Base-by-base conservation (phyloP, 345 rosid genomes). In the Xanthoceras sorbifolium region DNA sequence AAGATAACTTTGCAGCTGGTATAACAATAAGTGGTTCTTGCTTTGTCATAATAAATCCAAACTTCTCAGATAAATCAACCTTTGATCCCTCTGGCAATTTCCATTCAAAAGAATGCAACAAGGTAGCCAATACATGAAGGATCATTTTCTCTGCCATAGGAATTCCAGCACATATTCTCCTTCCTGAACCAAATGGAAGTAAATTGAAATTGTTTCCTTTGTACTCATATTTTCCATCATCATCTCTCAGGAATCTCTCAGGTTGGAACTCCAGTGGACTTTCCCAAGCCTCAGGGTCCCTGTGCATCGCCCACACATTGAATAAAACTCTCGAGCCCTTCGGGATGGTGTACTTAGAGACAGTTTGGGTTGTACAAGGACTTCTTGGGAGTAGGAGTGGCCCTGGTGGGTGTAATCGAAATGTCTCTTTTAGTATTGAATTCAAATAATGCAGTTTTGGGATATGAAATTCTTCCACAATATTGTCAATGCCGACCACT, bases 151-250 rank as follows among this genome's bases (percentile, higher is more conserved):
- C 80, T 0, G 64, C 77, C 9, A 83, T 1, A 38, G 63, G 38
- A 61, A 80, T 50, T 23, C 86, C 77, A 5, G 66, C 32, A n/a
- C 77, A 80, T 3, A 77, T 77, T 36, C 83, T 83, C 66, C 83
- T 74, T 15, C 81, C 67, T 0, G 81, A 77, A 26, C 52, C 52
- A 46, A 46, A 46, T 15, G 52, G 52, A 46, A 46, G 52, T 2
- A 2, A 46, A 46, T 15, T 46, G 20, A 14, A 46, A 46, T 46
- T 15, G 52, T 46, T 46, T 15, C 52, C 52, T 46, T 15, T 12
- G 14, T 46, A 46, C 20, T 46, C 52, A 46, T 20, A 4, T 46
- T 46, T 46, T 46, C 52, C 52, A 46, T 5, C 5, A n/a, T n/a
- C 46, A 12, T 46, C 52, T 46, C 52, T 15, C 52, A 46, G 5